These are phyloP conservation scores for Eucalyptus shirleyi DNA, from an alignment of 345 rosid genomes.

Conservation along the genomic window DNA sequence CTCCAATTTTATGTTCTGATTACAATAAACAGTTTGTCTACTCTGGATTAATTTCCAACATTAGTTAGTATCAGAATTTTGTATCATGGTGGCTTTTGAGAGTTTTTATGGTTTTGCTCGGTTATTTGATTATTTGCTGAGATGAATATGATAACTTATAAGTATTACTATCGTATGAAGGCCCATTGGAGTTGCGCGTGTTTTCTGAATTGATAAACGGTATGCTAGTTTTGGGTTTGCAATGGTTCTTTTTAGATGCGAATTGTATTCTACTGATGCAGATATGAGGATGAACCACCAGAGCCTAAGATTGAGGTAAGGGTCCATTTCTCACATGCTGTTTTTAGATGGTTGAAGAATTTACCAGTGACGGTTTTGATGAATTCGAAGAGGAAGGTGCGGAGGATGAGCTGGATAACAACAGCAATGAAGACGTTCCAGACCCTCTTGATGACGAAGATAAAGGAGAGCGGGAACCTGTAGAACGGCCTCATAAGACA, in stretches of 20 bases:
- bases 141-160: not conserved
- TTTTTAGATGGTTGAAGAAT: not conserved
- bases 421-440: constrained; percentile 37
- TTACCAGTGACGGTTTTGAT: not conserved
- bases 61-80: not conserved
- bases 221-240: not conserved
- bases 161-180: not conserved
- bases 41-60: no score
- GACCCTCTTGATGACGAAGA: constrained; percentile 64
- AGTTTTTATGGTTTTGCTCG: not conserved
- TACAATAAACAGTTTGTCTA: no score
- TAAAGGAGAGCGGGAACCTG: constrained; percentile 24
- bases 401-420: constrained; percentile 50
- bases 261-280: constrained; percentile 7
- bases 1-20: no score
- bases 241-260: not conserved
- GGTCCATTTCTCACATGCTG: not conserved
- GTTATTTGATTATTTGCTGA: not conserved
- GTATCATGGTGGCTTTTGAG: not conserved
- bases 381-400: constrained; percentile 49
- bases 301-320: constrained; percentile 85
- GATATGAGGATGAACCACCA: constrained; percentile 81
- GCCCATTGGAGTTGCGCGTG: not conserved
- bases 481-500: constrained; percentile 44
- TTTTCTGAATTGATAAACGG: not conserved